Conservation (phyloP, 768 basidiomycete genomes). For the Sporobolomyces roseus region DNA sequence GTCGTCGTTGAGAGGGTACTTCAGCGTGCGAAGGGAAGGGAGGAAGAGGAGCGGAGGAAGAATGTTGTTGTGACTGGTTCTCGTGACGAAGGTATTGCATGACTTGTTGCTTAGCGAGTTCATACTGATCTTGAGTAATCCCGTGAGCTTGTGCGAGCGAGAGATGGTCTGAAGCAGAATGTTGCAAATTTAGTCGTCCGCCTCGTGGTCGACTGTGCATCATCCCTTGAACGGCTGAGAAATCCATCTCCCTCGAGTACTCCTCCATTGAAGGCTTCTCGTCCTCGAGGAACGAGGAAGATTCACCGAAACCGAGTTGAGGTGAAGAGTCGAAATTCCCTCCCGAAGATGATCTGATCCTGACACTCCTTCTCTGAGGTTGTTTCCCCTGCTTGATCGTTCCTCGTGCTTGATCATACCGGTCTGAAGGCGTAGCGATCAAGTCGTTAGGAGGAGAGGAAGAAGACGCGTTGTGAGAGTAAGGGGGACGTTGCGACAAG, state of each 20-base stretch:
- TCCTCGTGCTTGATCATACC: slow-evolving; percentile 2
- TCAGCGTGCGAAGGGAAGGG: too few species aligned
- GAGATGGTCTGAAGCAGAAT: background rate
- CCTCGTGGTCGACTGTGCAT: background rate
- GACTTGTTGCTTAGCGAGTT: too few species aligned
- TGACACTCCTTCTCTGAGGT: slow-evolving; percentile 18
- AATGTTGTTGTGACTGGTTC: background rate
- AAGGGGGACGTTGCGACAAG: slow-evolving; percentile 19
- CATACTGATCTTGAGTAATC: background rate
- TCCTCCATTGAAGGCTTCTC: background rate
- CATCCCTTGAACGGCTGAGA: background rate
- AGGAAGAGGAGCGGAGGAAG: background rate
- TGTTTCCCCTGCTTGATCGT: background rate
- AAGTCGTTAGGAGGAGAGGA: slow-evolving; percentile 33
- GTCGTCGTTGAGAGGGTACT: background rate
- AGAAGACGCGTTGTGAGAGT: slow-evolving; percentile 28
- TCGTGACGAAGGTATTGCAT: background rate
- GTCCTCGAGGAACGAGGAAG: background rate
- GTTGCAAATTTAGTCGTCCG: background rate
- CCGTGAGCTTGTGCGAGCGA: background rate
- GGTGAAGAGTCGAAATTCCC: slow-evolving; percentile 23
- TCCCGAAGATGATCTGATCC: slow-evolving; percentile 28
- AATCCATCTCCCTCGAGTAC: background rate
- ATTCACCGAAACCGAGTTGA: background rate
- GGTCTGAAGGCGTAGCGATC: slow-evolving; percentile 32